Conservation (phyloP, 2,329 filamentous ascomycete genomes). For the Neofusicoccum cordaticola region DNA sequence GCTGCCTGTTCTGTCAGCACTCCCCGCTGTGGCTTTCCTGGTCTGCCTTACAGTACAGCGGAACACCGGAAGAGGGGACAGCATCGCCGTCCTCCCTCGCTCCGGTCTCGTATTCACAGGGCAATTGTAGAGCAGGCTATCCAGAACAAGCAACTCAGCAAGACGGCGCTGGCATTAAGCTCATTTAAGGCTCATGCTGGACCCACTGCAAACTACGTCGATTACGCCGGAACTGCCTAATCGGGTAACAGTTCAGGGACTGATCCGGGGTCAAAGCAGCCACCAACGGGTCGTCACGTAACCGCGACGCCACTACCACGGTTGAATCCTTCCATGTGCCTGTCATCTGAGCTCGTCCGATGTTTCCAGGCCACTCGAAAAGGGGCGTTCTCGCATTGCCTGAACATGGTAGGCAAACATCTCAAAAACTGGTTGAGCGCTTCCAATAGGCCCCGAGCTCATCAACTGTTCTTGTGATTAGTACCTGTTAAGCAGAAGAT, state of each 20-base stretch:
- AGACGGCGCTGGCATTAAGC: background rate
- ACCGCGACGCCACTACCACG: background rate
- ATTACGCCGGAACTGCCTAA: background rate
- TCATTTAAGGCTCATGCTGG: background rate
- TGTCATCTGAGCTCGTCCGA: background rate
- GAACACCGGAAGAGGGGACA: background rate
- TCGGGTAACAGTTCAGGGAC: background rate
- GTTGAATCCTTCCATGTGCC: background rate
- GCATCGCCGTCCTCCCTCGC: too few species aligned
- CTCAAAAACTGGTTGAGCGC: background rate
- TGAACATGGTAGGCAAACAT: background rate
- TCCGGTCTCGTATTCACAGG: background rate
- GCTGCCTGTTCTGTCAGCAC: too few species aligned
- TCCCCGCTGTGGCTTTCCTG: too few species aligned
- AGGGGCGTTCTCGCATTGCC: background rate
- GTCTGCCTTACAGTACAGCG: too few species aligned
- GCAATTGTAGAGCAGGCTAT: background rate
- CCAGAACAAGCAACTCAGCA: background rate
- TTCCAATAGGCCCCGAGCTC: background rate
- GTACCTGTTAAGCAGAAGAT: background rate
- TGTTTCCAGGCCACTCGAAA: background rate
- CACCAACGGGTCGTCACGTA: background rate
- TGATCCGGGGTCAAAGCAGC: background rate
- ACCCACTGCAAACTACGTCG: background rate
- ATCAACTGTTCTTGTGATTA: background rate